Base-by-base conservation (phyloP, 768 basidiomycete genomes). In the Auriscalpium vulgare region DNA sequence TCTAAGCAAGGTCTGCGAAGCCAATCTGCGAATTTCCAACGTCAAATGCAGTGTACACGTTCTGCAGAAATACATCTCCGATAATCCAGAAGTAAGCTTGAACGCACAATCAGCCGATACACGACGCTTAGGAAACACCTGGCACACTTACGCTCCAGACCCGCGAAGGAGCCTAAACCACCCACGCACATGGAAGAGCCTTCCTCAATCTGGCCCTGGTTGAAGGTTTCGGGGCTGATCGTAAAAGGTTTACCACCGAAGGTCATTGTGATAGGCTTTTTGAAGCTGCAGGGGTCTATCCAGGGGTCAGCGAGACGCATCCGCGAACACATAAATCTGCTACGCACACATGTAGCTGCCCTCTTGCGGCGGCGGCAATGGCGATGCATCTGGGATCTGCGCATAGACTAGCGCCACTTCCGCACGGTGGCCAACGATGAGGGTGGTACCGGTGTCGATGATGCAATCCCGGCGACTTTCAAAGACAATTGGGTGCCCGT, bases 381-480 rank as follows among this genome's bases (percentile, higher is more conserved):
- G 47, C 49, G 51, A 29, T 19, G 65, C 54, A 67, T 69, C 4
- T 67, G 67, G 46, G 71, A 64, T 29, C 19, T 29, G 40, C 34
- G 53, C 47, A 56, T 70, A 72, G 52, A 72, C 56, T 1, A 50
- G 40, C 21, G 52, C 50, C 8, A 68, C 69, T 13, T 56, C 54
- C 10, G 47, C 43, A 0, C 62, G 52, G 37, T 63, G 63, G 7
- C 65, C 68, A 56, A 67, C 59, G 57, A 69, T 62, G 50, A 69
- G 61, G 16, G 69, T 70, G 2, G 69, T 70, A 17, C 69, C 67
- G 57, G 56, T 29, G 23, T 29, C 23, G 23, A 29, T 29, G 23
- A 29, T 29, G 23, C 23, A 29, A 5, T 29, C 23, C 23, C 23
- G 23, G 23, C 5, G 2, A 2, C 23, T 29, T 29, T 29, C 23